phyloP scores from a whole-genome alignment of 176 grass and related monocot species.

The Phoenix roebelenii region DNA sequence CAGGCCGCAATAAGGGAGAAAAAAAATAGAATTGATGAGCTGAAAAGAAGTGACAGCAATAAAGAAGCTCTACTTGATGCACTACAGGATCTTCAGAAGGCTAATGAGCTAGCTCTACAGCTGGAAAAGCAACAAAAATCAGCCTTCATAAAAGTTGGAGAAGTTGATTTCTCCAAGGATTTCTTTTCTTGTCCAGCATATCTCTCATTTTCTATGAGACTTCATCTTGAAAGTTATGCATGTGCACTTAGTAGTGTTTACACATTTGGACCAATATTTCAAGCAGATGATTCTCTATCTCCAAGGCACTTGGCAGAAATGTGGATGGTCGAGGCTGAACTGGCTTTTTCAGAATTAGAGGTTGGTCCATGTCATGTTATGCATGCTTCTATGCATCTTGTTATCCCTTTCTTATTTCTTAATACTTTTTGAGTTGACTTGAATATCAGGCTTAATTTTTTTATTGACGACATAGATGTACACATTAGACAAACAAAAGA shows the following conservation, averaged over 20 bases:
- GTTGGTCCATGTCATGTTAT: no score
- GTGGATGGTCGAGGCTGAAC: slow-evolving; percentile 41
- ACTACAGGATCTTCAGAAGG: slow-evolving; percentile 27
- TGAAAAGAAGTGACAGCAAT: slow-evolving; percentile 51
- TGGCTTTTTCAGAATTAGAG: slow-evolving; percentile 31
- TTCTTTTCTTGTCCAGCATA: slow-evolving; percentile 32
- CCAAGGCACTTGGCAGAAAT: slow-evolving; percentile 33
- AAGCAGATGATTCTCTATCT: slow-evolving; percentile 19
- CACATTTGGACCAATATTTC: slow-evolving; percentile 40
- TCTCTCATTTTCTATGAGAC: slow-evolving; percentile 21
- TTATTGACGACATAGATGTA: no score
- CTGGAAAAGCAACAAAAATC: slow-evolving; percentile 27
- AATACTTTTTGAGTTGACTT: no score
- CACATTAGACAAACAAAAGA: no score
- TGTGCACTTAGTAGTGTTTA: slow-evolving; percentile 51
- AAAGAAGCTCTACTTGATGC: slow-evolving; percentile 36
- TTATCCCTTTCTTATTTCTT: no score
- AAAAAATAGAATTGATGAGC: slow-evolving; percentile 31
- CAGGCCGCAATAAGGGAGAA: slow-evolving; percentile 36
- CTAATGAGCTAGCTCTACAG: slow-evolving; percentile 27
- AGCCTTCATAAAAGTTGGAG: slow-evolving; percentile 5
- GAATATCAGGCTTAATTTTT: no score
- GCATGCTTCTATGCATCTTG: no score
- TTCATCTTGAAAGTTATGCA: slow-evolving; percentile 56
- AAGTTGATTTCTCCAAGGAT: slow-evolving; percentile 16